Base-by-base conservation (phyloP, 257 asterid genomes). In the Scutellaria minor region DNA sequence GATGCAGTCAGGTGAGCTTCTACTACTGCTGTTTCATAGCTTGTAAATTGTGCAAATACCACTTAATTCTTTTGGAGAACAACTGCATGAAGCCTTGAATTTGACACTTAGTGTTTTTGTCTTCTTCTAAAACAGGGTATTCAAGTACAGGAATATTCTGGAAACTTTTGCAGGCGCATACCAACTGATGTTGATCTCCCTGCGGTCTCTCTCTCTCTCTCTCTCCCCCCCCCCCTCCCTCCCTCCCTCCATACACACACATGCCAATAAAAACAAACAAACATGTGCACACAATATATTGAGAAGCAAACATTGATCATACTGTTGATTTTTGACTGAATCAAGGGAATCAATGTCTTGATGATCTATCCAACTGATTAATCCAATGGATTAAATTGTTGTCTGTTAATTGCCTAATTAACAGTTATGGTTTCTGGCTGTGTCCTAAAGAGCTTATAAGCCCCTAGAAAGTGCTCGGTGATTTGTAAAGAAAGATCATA, bases 101-200 rank as follows among this genome's bases (percentile, higher is more conserved):
- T 47, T 46, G 62, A 50, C 57, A 55, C 52, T 73, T 12, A 18
- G 31, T 54, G 50, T 44, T 42, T 45, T 35, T 12, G 42, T 15
- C 55, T 66, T 24, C 27, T 40, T 61, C 59, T 20, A 76, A 68
- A 63, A 56, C 83, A 95, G 99, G 99, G 98, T 66, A 88, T 95
- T 78, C 98, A 95, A 92, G 98, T 95, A 79, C 98, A 92, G 81
- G 99, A 95, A 57, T 95, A 94, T 80, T 82, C 79, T 67, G 99
- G 99, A 52, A 94, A 90, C 82, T 94, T 91, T 79, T 94, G 99
- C 78, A 92, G 78, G 83, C 97, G 97, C 74, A 92, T 95, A 76
- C 99, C 99, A 48, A 92, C 99, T 20, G 99, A 92, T 78, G 95
- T 95, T 46, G 99, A 95, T 82, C 88, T 95, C 78, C 98, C 99